These are phyloP conservation scores for Xylaria sp. DNA, from an alignment of 2,329 filamentous ascomycete genomes.

Conservation along the genomic window DNA sequence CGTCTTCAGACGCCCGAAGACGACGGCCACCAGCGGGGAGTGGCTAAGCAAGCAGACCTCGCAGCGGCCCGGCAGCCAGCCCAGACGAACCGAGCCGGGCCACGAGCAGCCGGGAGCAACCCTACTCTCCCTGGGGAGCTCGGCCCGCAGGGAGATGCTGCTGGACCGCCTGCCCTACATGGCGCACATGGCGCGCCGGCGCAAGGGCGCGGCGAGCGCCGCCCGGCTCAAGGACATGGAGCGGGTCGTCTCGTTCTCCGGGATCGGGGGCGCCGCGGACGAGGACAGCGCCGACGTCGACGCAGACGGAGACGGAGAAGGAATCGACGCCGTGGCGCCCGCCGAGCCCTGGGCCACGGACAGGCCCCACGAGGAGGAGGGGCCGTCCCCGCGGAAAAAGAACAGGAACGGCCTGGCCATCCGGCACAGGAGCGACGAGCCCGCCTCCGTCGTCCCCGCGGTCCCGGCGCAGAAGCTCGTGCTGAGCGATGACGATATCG, in stretches of 20 bases:
- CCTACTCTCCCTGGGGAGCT: constrained; percentile 63
- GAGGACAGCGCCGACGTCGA: constrained; percentile 41
- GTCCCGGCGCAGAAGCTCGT: constrained; percentile 68
- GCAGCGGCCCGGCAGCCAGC: constrained; percentile 21
- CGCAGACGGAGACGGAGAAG: constrained; percentile 47
- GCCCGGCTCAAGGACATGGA: constrained; percentile 62
- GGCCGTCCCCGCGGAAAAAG: constrained; percentile 54
- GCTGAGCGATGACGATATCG: constrained; percentile 83
- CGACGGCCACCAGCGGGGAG: constrained; percentile 34
- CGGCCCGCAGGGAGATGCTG: constrained; percentile 72
- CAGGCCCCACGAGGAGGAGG: constrained; percentile 57
- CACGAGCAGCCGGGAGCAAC: constrained; percentile 36
- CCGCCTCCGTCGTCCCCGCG: constrained; percentile 42
- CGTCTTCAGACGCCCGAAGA: constrained; percentile 51
- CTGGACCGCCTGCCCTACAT: constrained; percentile 89
- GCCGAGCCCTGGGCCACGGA: constrained; percentile 65
- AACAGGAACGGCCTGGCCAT: constrained; percentile 35
- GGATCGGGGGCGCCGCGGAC: constrained; percentile 46
- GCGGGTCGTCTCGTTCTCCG: constrained; percentile 68
- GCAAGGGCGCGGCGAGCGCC: constrained; percentile 40
- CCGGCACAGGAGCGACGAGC: constrained; percentile 34
- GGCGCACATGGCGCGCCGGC: constrained; percentile 61
- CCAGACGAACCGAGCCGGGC: constrained; percentile 29
- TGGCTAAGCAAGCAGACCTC: constrained; percentile 26
- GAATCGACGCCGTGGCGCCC: constrained; percentile 45